Conservation (phyloP, 2,329 filamentous ascomycete genomes). For the Ophiostoma ips region DNA sequence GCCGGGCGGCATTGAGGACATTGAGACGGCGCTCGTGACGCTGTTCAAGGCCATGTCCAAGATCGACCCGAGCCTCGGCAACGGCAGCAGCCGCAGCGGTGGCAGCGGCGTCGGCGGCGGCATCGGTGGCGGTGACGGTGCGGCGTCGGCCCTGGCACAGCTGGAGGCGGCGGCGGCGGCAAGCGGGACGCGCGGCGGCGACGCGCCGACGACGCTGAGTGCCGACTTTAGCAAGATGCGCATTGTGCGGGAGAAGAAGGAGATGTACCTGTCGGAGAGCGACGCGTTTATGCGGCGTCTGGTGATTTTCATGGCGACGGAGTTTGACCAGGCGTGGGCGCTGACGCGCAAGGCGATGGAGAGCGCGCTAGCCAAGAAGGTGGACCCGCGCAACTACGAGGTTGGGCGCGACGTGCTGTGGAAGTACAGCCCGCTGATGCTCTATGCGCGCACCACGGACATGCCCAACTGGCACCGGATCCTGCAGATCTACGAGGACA, state of each 20-base stretch:
- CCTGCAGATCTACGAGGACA: constrained; percentile 67
- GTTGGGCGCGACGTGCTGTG: constrained; percentile 61
- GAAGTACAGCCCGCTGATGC: constrained; percentile 75
- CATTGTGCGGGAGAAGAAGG: constrained; percentile 86
- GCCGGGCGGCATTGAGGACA: constrained; percentile 54
- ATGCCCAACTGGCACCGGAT: constrained; percentile 66
- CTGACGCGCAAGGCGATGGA: constrained; percentile 54
- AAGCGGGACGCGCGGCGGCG: constrained; percentile 29
- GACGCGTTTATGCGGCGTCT: constrained; percentile 64
- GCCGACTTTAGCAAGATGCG: constrained; percentile 80
- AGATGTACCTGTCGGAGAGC: constrained; percentile 70
- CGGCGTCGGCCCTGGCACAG: constrained; percentile 13
- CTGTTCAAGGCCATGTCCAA: constrained; percentile 88
- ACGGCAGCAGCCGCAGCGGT: constrained; percentile 21
- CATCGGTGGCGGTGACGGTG: constrained; percentile 18
- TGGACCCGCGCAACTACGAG: constrained; percentile 58
- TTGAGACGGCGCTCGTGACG: constrained; percentile 63
- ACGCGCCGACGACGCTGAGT: neutral
- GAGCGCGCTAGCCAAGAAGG: constrained; percentile 46
- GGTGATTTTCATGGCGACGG: constrained; percentile 66
- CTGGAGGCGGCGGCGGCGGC: constrained; percentile 27
- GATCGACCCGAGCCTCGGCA: constrained; percentile 69
- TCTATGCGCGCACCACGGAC: constrained; percentile 81
- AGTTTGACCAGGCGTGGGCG: constrained; percentile 63
- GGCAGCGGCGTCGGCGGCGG: constrained; percentile 16